Conservation (phyloP, 305 asterid species). For the Plantago coronopus region DNA sequence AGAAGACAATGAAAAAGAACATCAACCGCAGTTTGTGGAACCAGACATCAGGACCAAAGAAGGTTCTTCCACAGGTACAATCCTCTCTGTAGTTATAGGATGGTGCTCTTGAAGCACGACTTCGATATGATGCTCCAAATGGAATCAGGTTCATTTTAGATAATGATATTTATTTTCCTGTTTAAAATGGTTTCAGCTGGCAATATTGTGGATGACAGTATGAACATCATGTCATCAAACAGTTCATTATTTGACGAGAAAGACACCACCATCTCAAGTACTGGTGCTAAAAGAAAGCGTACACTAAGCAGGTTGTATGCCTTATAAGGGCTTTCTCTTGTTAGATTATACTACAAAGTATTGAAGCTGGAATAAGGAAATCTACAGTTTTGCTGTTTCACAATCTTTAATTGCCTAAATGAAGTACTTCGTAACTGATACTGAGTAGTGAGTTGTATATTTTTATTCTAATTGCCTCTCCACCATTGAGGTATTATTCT, state of each 20-base stretch:
- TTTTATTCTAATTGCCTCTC: too few species aligned
- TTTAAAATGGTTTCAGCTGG: constrained; percentile 42
- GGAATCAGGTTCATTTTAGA: constrained; percentile 22
- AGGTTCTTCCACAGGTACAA: constrained; percentile 48
- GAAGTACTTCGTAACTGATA: too few species aligned
- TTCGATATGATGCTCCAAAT: constrained; percentile 15
- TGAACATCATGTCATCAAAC: constrained; percentile 32
- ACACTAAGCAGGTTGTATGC: constrained; percentile 57
- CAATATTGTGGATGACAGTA: constrained; percentile 25
- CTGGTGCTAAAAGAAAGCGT: constrained; percentile 67
- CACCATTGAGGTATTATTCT: too few species aligned
- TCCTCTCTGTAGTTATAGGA: constrained; percentile 24
- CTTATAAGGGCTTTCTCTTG: constrained; percentile 15
- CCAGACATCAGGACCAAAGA: constrained; percentile 31
- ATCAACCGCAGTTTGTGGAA: constrained; percentile 34
- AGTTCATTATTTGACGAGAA: constrained; percentile 31
- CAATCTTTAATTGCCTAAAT: too few species aligned
- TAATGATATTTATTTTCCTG: constrained; percentile 27
- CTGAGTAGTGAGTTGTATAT: too few species aligned
- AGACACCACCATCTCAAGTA: constrained; percentile 27
- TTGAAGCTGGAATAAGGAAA: too few species aligned
- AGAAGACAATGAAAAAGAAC: constrained; percentile 32
- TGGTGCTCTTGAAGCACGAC: constrained; percentile 22
- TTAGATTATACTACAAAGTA: neutral
- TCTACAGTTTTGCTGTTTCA: too few species aligned